Evolutionary conservation across 176 grass and related monocot genomes (phyloP).

Genomic region (Carex parvula): DNA sequence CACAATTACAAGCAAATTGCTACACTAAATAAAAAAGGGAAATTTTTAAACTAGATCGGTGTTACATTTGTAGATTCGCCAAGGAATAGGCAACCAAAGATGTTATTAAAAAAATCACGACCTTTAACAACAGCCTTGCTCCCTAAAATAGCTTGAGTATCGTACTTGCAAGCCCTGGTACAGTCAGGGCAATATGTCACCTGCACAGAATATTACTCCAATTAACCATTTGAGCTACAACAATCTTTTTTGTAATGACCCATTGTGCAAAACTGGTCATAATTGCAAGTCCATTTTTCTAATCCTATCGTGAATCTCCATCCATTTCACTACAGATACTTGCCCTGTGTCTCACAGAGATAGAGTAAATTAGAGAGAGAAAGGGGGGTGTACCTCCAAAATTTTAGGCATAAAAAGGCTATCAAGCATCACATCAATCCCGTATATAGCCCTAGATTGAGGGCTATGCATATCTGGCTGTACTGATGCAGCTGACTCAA

Average conservation of each 20-base stretch:
- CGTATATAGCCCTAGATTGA: constrained; percentile 78
- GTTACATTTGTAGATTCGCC: constrained; percentile 56
- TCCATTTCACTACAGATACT: too few species aligned
- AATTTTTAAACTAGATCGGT: constrained; percentile 29
- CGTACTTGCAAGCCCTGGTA: constrained; percentile 82
- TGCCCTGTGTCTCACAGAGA: background rate
- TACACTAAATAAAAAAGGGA: background rate
- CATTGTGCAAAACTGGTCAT: background rate
- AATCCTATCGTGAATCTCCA: too few species aligned
- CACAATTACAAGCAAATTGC: background rate
- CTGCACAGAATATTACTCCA: constrained; percentile 32
- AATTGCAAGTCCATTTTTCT: background rate
- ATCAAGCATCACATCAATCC: constrained; percentile 94
- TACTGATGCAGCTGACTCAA: constrained; percentile 75
- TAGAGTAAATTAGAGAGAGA: background rate
- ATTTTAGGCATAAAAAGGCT: constrained; percentile 66
- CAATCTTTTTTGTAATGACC: background rate
- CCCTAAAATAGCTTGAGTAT: constrained; percentile 50
- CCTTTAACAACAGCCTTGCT: constrained; percentile 35
- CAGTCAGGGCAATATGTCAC: constrained; percentile 95
- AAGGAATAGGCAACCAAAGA: constrained; percentile 94
- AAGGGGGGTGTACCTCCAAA: constrained; percentile 58
- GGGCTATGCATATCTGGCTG: constrained; percentile 91
- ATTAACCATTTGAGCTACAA: background rate
- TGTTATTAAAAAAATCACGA: constrained; percentile 65